phyloP scores from a whole-genome alignment of 345 rosid genomes.

The Salix purpurea region DNA sequence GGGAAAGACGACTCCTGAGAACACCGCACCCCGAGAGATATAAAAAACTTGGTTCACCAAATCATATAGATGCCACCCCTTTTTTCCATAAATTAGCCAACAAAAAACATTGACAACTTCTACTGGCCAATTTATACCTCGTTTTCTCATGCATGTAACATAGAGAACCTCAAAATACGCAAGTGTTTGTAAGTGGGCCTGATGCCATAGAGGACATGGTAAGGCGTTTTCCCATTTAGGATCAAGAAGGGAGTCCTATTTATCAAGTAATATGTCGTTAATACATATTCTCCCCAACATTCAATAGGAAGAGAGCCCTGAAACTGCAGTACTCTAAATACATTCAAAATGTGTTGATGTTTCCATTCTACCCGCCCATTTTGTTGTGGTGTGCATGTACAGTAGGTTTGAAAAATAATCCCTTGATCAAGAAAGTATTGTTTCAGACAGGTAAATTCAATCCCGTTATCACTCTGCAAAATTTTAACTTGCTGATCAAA shows the following conservation, averaged over 20 bases:
- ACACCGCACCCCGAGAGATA: too few relatives aligned
- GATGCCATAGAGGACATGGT: neutral
- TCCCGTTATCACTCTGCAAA: too few relatives aligned
- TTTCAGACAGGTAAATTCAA: too few relatives aligned
- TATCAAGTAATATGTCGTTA: neutral
- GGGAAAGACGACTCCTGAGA: rapidly evolving
- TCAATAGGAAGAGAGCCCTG: neutral
- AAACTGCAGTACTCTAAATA: neutral
- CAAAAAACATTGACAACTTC: too few relatives aligned
- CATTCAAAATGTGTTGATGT: neutral
- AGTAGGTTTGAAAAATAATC: neutral
- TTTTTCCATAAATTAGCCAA: neutral
- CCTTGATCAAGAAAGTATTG: too few relatives aligned
- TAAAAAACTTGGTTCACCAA: too few relatives aligned
- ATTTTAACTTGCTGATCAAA: too few relatives aligned
- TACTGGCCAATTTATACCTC: neutral
- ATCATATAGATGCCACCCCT: neutral
- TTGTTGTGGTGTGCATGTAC: conserved; percentile 7
- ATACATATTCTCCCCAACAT: neutral
- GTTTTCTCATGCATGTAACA: neutral
- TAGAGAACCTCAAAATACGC: neutral
- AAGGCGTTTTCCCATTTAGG: neutral
- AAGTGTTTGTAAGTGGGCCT: neutral
- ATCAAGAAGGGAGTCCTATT: neutral
- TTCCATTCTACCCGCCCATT: conserved; percentile 9